Base-by-base conservation (phyloP, 176 grass and related monocot genomes). In the Hordeum vulgare region DNA sequence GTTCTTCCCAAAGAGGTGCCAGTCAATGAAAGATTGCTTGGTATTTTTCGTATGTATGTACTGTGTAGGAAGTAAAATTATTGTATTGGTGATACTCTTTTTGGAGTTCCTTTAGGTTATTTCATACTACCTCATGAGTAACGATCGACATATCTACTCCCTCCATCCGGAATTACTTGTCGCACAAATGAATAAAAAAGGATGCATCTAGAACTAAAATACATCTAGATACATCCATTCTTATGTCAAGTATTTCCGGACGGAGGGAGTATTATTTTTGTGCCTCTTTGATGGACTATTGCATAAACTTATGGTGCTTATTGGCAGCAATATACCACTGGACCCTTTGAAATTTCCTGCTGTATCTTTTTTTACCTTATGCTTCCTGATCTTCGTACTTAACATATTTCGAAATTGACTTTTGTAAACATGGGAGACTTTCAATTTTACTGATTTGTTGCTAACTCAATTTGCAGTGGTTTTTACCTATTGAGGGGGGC, bases 401-500 rank as follows among this genome's bases (percentile, higher is more conserved):
- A 25, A 27, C 35, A 3, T 12, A 45, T 65, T 39, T 54, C 26
- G 9, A 25, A 33, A 77, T 54, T 57, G 63, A 18, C 9, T 39
- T 9, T 24, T 78, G 5, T 34, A 37, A 80, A 80, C 21, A 60
- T 65, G 36, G 12, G 13, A 39, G 9, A 23, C 20, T 62, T n/a
- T 86, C 2, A 11, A 9, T 54, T n/a, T 66, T 63, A 3, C 28
- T 90, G 47, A 89, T 66, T 79, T 69, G 77, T 23, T 90, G 7
- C 18, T 21, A 74, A 40, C 34, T 75, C 45, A 23, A 76, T 74
- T 89, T 84, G 18, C 90, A 97, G 94, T 97, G 91, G 91, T 77
- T 97, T 72, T 82, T 89, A 89, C 92, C 92, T 65, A 75, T 70
- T 20, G 90, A 92, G 76, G 88, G 26, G 39, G 94, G 94, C 20